Base-by-base conservation (phyloP, 164 flowering plant genomes). In the Berberis thunbergii region DNA sequence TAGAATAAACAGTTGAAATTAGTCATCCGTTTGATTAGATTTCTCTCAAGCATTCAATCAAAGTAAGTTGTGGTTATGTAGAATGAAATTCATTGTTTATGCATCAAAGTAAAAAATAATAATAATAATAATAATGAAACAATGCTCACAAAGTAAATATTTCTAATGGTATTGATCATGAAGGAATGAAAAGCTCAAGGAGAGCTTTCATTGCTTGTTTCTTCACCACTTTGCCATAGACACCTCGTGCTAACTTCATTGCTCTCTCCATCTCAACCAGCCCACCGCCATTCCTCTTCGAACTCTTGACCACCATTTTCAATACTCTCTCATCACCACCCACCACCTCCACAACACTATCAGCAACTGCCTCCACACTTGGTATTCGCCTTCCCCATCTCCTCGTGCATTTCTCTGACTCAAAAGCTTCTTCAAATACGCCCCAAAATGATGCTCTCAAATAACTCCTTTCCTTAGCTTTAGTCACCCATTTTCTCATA, bases 311-410 rank as follows among this genome's bases (percentile, higher is more conserved):
- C 40, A 71, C 68, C 49, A 79, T 64, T 73, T 66, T 81, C 70
- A 85, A 6, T 53, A 92, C 60, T 68, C 93, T 85, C 77, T 84
- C 91, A 70, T 87, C 97, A 41, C 84, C 72, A 11, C 93, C 96
- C 26, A 79, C 83, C 0, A 78, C 82, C 9, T 84, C 95, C 6
- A 66, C 81, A 1, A 86, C 76, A 46, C 91, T 86, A 40, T 93
- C 96, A n/a, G 80, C 81, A 46, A 79, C 78, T 0, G 58, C 67
- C 41, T 79, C 88, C 12, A 52, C 59, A 0, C 77, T 56, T 1
- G 94, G 97, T 57, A 87, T 77, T 64, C 84, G 71, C 49, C 88
- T 82, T 3, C 96, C 94, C 91, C 96, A 84, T 54, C 72, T 76
- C 79, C 74, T 86, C 79, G 75, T 69, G 49, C 49, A 6, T 66